A percentile compares a stretch with the other conserved stretches of the same genome.
phyloP scores from a whole-genome alignment of 2,329 filamentous ascomycete species.

The Lithohypha guttulata region DNA sequence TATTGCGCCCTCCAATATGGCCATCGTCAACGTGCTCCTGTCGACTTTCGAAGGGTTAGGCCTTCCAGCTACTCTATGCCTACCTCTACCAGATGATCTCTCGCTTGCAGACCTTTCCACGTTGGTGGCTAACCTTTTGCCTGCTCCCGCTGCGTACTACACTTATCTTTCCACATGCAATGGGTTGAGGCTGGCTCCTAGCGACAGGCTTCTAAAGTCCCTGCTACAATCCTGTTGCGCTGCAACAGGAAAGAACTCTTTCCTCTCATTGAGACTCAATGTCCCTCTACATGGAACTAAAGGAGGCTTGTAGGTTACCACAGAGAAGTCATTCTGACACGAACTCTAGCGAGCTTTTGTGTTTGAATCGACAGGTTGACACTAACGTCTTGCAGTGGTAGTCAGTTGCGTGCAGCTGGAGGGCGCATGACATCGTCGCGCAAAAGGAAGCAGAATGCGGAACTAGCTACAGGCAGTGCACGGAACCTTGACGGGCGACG shows the following conservation, averaged over 20 bases:
- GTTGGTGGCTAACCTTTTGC: slow-evolving; percentile 34
- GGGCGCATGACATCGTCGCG: slow-evolving; percentile 97
- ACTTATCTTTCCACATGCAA: slow-evolving; percentile 73
- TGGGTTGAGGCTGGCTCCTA: slow-evolving; percentile 56
- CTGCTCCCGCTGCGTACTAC: slow-evolving; percentile 48
- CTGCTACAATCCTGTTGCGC: background rate
- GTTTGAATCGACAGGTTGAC: too few relatives aligned
- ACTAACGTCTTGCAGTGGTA: too few relatives aligned
- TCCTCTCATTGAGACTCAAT: slow-evolving; percentile 73
- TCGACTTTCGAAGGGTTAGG: slow-evolving; percentile 74
- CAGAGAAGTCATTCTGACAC: too few relatives aligned
- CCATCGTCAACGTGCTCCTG: slow-evolving; percentile 64
- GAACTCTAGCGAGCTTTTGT: too few relatives aligned
- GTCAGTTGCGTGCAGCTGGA: slow-evolving; percentile 88
- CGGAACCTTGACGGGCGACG: slow-evolving; percentile 86
- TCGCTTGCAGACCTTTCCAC: background rate
- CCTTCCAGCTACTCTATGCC: slow-evolving; percentile 68
- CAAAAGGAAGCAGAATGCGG: slow-evolving; percentile 67
- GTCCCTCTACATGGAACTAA: slow-evolving; percentile 81
- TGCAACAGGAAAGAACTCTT: slow-evolving; percentile 23
- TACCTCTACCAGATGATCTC: slow-evolving; percentile 45
- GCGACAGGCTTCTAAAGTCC: slow-evolving; percentile 48
- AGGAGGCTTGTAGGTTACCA: too few relatives aligned
- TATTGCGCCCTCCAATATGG: too few relatives aligned
- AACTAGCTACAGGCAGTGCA: slow-evolving; percentile 53